Evolutionary conservation across 2,329 filamentous ascomycete genomes (phyloP).

Genomic region (Corynespora cassiicola): DNA sequence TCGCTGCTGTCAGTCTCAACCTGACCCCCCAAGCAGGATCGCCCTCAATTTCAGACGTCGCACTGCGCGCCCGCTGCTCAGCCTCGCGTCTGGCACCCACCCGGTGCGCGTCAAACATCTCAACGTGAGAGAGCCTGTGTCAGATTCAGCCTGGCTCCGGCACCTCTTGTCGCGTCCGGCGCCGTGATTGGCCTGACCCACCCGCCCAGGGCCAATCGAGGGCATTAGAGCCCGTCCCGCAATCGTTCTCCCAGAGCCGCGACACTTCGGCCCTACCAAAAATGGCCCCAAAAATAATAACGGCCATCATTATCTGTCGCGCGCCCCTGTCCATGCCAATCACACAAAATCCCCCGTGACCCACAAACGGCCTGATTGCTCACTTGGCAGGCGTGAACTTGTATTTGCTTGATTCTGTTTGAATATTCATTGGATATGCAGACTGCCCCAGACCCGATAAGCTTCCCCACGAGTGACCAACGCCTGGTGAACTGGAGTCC

Average conservation of each 20-base stretch:
- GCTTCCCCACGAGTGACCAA: constrained; percentile 42
- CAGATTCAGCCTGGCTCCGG: constrained; percentile 7
- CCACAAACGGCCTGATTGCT: constrained; percentile 1
- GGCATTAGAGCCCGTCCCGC: constrained; percentile 8
- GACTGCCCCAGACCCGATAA: constrained; percentile 33
- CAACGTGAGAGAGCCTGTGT: constrained; percentile 17
- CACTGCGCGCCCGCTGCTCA: constrained; percentile 15
- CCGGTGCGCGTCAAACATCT: constrained; percentile 24
- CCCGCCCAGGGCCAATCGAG: neutral
- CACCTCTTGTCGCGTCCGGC: neutral
- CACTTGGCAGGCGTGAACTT: constrained; percentile 8
- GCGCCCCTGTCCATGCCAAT: neutral
- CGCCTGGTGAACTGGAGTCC: constrained; percentile 42
- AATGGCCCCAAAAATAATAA: constrained; percentile 12
- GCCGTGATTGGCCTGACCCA: neutral
- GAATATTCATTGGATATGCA: constrained; percentile 44
- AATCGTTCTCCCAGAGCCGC: constrained; percentile 12
- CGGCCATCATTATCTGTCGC: neutral
- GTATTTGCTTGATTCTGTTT: constrained; percentile 28
- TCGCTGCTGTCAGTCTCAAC: no score
- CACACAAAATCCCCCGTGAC: constrained; percentile 10
- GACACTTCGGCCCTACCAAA: constrained; percentile 15
- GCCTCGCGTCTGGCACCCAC: constrained; percentile 15
- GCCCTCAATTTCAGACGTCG: no score
- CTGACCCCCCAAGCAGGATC: no score